phyloP scores from a whole-genome alignment of 371 early-diverging fungal species.

The Mortierella sp. region DNA sequence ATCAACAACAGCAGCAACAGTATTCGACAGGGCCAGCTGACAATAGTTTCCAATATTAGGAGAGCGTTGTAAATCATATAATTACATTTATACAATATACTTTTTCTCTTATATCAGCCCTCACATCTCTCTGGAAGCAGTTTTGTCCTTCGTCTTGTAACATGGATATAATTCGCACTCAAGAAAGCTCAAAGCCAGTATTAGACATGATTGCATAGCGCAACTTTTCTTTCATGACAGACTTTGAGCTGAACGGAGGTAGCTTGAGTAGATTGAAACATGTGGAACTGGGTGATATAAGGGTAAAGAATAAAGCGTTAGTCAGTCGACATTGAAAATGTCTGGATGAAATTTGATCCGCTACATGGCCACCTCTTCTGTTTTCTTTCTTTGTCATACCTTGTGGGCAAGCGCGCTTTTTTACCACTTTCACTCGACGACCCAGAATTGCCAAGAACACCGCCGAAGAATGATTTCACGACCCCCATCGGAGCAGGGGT shows the following conservation, averaged over 20 bases:
- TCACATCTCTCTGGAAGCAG: background rate
- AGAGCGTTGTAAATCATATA: background rate
- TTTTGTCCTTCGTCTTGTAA: no score
- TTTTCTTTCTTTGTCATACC: slow-evolving; percentile 44
- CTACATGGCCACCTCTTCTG: no score
- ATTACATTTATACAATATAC: background rate
- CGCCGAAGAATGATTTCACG: slow-evolving; percentile 64
- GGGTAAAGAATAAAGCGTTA: background rate
- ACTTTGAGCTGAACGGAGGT: slow-evolving; percentile 76
- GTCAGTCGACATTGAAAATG: background rate
- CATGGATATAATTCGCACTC: background rate
- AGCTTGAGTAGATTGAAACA: slow-evolving; percentile 93
- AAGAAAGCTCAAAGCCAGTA: slow-evolving; percentile 66
- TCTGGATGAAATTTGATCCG: background rate
- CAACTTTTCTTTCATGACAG: slow-evolving; percentile 65
- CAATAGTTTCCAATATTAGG: slow-evolving; percentile 30
- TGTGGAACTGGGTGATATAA: slow-evolving; percentile 55
- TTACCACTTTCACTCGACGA: slow-evolving; percentile 44
- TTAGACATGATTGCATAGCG: slow-evolving; percentile 67
- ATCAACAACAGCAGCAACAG: slow-evolving; percentile 28
- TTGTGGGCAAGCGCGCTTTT: slow-evolving; percentile 68
- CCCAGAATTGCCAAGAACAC: slow-evolving; percentile 57
- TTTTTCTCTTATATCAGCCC: background rate
- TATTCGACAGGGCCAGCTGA: slow-evolving; percentile 25
- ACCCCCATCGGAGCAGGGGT: slow-evolving; percentile 48